phyloP scores from a whole-genome alignment of 2,329 filamentous ascomycete genomes.

The Celoporthe dispersa region DNA sequence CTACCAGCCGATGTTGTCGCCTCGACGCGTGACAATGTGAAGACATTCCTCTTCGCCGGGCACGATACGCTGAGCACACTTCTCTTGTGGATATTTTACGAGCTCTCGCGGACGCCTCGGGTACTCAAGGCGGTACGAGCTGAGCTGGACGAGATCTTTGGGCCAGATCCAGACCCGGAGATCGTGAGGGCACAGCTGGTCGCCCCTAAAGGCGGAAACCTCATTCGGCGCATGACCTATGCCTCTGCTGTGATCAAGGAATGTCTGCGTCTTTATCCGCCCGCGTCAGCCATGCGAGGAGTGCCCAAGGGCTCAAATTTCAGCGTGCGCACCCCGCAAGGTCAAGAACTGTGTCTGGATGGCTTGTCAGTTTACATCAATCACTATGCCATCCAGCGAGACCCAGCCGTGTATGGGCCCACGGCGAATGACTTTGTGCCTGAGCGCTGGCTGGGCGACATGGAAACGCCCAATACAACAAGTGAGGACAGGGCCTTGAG shows the following conservation, averaged over 20 bases:
- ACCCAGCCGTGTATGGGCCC: conserved; percentile 19
- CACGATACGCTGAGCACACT: conserved; percentile 46
- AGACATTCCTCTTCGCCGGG: conserved; percentile 46
- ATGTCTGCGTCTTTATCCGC: conserved; percentile 10
- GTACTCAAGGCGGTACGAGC: conserved; percentile 37
- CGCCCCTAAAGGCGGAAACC: conserved; percentile 35
- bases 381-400: conserved; percentile 22
- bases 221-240: conserved; percentile 31
- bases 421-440: conserved; percentile 26
- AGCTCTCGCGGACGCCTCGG: conserved; percentile 39
- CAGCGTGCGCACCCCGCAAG: conserved; percentile 26
- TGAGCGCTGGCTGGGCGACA: conserved; percentile 25
- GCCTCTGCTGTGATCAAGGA: conserved; percentile 15
- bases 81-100: conserved; percentile 43
- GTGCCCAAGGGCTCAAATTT: background rate
- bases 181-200: conserved; percentile 36
- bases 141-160: conserved; percentile 44
- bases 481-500: background rate
- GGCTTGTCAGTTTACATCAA: conserved; percentile 1
- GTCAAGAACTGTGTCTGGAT: conserved; percentile 29
- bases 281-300: background rate
- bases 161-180: conserved; percentile 36
- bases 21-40: conserved; percentile 42
- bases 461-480: background rate
- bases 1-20: conserved; percentile 36